Base-by-base conservation (phyloP, 2,329 filamentous ascomycete genomes). In the Trichoderma brevicompactum region DNA sequence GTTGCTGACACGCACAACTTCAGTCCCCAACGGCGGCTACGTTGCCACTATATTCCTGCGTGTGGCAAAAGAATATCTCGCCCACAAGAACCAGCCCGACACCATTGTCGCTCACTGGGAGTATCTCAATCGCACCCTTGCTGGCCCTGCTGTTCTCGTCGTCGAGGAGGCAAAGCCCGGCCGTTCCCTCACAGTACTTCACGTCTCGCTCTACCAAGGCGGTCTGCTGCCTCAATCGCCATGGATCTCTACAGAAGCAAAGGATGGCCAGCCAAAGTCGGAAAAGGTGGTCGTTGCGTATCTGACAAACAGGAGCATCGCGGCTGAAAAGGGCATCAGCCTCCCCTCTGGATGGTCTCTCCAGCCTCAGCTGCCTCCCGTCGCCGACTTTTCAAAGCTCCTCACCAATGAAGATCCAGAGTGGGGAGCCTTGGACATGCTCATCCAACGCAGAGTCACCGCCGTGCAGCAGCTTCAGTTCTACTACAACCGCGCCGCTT, bases 1-100 rank as follows among this genome's bases (percentile, higher is more conserved):
- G 5, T 28, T 28, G 15, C n/a, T 53, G 19, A 56, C 10, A n/a
- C n/a, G 8, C 9, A 56, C 2, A 6, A 36, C 36, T 9, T 34
- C 66, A 79, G 77, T 82, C 13, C 80, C 81, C 2, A 80, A 83
- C 64, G 81, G 81, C 66, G 81, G 81, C 46, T 83, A 82, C 64
- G 75, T 81, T 1, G 77, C 80, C 5, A 74, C 77, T 15, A 74
- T 78, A 54, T 74, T 83, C 55, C 71, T 81, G 44, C 69, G 72
- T 3, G 77, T 75, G 2, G 76, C 76, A 7, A 71, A 69, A 12
- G 65, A 69, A 2, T 78, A 82, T 65, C 73, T 81, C 15, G 55
- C 68, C 15, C 58, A 70, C 1, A 71, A 72, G 2, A 69, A 71
- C 17, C 80, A 81, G 48, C 72, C 75, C 0, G 76, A 81, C 68